Conservation (phyloP, 83 land plant species). For the Thuja plicata region DNA sequence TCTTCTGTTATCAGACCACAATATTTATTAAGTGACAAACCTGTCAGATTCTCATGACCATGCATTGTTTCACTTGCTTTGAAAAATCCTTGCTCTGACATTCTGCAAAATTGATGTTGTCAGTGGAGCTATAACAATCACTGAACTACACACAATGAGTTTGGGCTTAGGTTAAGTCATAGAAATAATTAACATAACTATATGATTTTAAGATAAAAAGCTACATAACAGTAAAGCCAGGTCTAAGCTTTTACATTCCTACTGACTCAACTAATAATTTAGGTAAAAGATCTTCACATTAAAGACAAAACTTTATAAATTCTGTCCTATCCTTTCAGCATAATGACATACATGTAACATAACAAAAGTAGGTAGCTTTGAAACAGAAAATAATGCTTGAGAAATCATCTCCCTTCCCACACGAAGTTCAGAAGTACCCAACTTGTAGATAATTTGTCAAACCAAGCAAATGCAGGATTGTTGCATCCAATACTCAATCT, state of each 20-base stretch:
- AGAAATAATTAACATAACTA: background rate
- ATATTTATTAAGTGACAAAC: background rate
- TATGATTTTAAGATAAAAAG: background rate
- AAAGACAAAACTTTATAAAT: background rate
- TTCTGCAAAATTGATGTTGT: constrained; percentile 8
- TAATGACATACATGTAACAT: background rate
- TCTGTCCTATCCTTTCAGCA: background rate
- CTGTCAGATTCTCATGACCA: background rate
- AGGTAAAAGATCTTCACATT: background rate
- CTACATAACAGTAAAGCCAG: background rate
- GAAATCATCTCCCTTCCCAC: background rate
- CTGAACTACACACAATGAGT: background rate
- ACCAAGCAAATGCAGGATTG: background rate
- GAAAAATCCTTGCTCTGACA: constrained; percentile 5
- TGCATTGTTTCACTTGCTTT: background rate
- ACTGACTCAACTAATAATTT: background rate
- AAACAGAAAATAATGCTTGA: background rate
- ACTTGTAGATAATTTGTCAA: background rate
- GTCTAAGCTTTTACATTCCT: background rate
- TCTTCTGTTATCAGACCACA: background rate
- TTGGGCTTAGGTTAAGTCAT: background rate
- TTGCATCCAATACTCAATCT: background rate
- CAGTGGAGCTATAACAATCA: background rate
- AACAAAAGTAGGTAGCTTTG: no score
- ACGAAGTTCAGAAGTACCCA: background rate